phyloP scores from a whole-genome alignment of 192 early-diverging fungal species.

The Entomortierella chlamydospora region DNA sequence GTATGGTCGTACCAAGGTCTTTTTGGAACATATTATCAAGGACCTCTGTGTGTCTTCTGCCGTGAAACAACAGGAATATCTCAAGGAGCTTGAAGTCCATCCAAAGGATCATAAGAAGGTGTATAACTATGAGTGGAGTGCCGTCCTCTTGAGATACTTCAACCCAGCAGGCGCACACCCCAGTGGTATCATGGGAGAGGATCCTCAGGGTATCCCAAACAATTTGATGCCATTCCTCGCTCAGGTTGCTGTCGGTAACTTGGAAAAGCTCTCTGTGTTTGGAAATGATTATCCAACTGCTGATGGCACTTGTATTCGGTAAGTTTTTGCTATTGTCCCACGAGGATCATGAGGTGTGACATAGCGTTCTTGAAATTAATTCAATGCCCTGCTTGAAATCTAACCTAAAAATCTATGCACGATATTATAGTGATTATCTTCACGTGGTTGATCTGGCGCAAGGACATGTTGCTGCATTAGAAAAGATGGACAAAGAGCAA shows the following conservation, averaged over 20 bases:
- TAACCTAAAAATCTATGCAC: too few relatives aligned
- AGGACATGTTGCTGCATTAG: conserved; percentile 87
- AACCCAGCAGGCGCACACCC: conserved; percentile 95
- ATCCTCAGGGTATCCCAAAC: conserved; percentile 85
- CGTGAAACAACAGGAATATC: conserved; percentile 42
- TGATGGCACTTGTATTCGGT: conserved; percentile 82
- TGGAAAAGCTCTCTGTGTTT: conserved; percentile 86
- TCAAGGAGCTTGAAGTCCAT: background rate
- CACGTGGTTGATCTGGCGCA: conserved; percentile 94
- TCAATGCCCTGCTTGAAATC: too few relatives aligned
- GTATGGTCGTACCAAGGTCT: conserved; percentile 96
- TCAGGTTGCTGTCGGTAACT: conserved; percentile 88
- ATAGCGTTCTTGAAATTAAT: too few relatives aligned
- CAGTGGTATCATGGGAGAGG: conserved; percentile 91
- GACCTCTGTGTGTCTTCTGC: conserved; percentile 74
- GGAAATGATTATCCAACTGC: conserved; percentile 92
- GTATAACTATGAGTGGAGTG: conserved; percentile 36
- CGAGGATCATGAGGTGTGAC: too few relatives aligned
- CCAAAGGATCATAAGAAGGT: conserved; percentile 1
- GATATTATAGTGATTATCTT: conserved; percentile 82
- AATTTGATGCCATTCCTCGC: conserved; percentile 92
- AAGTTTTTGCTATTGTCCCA: background rate
- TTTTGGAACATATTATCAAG: conserved; percentile 84
- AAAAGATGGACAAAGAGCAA: conserved; percentile 74
- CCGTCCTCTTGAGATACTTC: conserved; percentile 72